A percentile compares a stretch with the other conserved stretches of the same genome.
Evolutionary conservation across 345 rosid genomes (phyloP).

Genomic region (Citrus unshiu): DNA sequence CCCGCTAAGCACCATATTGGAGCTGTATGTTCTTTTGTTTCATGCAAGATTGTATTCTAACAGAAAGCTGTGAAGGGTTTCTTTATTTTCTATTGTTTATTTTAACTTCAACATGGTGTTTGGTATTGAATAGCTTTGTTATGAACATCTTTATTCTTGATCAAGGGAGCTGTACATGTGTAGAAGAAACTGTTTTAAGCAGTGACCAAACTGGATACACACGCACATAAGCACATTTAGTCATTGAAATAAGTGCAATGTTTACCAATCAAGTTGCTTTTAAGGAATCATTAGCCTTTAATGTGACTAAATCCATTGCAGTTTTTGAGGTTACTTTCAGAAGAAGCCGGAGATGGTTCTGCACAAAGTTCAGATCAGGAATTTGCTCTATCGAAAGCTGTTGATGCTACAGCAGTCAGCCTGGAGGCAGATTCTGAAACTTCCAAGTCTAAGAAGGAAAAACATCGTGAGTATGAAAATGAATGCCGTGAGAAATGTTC

Average conservation of each 20-base stretch:
- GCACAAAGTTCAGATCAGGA: slow-evolving; percentile 49
- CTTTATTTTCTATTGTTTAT: not conserved
- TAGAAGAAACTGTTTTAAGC: not conserved
- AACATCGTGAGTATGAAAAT: slow-evolving; percentile 64
- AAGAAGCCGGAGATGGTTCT: slow-evolving; percentile 54
- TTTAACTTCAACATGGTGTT: not conserved
- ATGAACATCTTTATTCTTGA: not conserved
- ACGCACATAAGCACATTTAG: not conserved
- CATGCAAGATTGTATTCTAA: not conserved
- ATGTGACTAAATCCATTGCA: slow-evolving; percentile 15
- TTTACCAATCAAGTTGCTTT: not conserved
- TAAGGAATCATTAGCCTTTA: slow-evolving; percentile 1
- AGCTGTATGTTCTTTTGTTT: slow-evolving; percentile 52
- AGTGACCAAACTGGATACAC: not conserved
- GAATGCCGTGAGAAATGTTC: slow-evolving; percentile 72
- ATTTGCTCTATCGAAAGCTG: slow-evolving; percentile 68
- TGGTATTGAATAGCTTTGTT: not conserved
- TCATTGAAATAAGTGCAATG: not conserved
- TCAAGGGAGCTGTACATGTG: not conserved
- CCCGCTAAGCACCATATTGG: slow-evolving; percentile 79
- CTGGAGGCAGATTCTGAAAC: slow-evolving; percentile 52
- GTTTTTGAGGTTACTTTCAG: slow-evolving; percentile 81
- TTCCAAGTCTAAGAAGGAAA: slow-evolving; percentile 58
- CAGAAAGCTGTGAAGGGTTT: not conserved
- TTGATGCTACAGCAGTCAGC: slow-evolving; percentile 53